Evolutionary conservation across 768 basidiomycete species (phyloP), one percentile per base, ranked within the genome.

Genomic region (Ramaria rubella): DNA sequence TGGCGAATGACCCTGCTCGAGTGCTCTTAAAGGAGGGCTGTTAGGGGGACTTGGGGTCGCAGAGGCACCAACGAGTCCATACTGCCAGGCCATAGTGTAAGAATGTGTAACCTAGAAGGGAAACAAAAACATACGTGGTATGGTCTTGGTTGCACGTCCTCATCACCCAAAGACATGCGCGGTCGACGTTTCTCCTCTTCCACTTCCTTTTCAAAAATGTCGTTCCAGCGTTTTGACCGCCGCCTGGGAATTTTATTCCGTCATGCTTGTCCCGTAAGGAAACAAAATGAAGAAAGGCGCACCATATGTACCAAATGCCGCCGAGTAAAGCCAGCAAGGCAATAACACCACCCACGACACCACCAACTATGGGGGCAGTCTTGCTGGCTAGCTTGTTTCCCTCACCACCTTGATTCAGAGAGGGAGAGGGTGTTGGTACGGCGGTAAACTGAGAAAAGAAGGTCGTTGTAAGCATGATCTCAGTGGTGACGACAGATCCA

Each of bases 61-160:
- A 12, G 55, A 57, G 12, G 27, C 50, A 17, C 55, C 55, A 12
- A 57, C 55, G n/a, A 57, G 49, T 14, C 48, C 55, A 33, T 57
- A 57, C 55, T 57, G 27, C 17, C 7, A 7, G 19, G 8, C 30
- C 24, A 52, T 29, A 2, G 34, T 19, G 8, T 30, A 29, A 12
- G 14, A 42, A 14, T 52, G 19, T 30, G 8, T 52, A 23, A 26
- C 19, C 8, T 1, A 51, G 4, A 7, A 30, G 19, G 5, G 5
- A 15, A 14, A 7, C 19, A 34, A 19, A 42, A 24, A 49, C 55
- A 12, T 50, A 51, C 55, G 19, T 50, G 45, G 30, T 57, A 57
- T 14, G 55, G 55, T 30, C 34, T 38, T 17, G 55, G 55, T 17
- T 57, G 29, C 19, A 52, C 48, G 31, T 57, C 40, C 23, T 48